Evolutionary conservation across 169 alveolate species (phyloP), one percentile per base, ranked within the genome.

Genomic region (Plasmodium inui): DNA sequence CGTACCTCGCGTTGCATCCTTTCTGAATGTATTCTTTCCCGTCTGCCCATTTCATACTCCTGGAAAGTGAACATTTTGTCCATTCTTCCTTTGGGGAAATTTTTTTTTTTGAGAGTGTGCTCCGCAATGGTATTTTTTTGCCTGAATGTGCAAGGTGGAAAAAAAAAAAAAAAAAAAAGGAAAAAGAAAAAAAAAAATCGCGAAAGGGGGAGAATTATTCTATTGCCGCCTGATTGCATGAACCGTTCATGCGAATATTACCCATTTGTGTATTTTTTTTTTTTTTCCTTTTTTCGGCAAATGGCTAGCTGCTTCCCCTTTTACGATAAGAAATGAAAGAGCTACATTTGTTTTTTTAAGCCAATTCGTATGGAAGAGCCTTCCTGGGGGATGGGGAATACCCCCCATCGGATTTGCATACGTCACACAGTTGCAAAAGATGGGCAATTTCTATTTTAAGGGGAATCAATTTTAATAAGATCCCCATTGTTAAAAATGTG

Each of bases 121-220:
- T 67, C 14, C 22, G 37, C 76, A 61, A 67, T 67, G 12, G 76
- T 67, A 67, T 67, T 67, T 67, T 67, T 67, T 22, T 67, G 14
- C 37, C 37, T 67, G 30, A 19, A 26, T 22, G 30, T 67, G 41
- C 76, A 67, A 9, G 17, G 4, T 19, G 76, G 8, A 67, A 67
- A 67, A 22, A 67, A 67, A 67, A 67, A 67, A 67, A 67, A 67
- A 57, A 67, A 67, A 67, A 61, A 61, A 61, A 61, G 19, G 19
- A 61, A 61, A 61, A n/a, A n/a, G n/a, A n/a, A n/a, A 57, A 61
- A 61, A 61, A 61, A 61, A 61, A 61, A 61, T 61, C 76, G 34
- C 17, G 37, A 46, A 4, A 61, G 1, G 37, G 76, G 37, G 34
- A 61, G 76, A 61, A 61, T 61, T 61, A 61, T 61, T 61, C 76